phyloP scores from a whole-genome alignment of 1,139 yeast genomes.

The Blastobotrys aristatus region DNA sequence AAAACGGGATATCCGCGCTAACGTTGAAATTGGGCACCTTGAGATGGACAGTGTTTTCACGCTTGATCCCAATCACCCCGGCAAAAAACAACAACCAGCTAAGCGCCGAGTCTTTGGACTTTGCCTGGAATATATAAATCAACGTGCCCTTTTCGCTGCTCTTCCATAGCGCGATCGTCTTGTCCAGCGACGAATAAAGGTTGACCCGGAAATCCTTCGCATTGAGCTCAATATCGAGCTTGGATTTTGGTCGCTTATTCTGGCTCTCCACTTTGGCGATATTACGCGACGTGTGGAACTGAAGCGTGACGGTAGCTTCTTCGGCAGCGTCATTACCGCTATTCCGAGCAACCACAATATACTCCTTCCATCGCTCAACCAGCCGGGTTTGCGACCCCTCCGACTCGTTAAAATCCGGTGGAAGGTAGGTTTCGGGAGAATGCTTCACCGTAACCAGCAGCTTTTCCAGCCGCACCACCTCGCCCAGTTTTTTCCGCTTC shows the following conservation, averaged over 20 bases:
- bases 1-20: conserved; percentile 39
- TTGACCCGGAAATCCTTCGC: conserved; percentile 38
- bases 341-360: conserved; percentile 58
- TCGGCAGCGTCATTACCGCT: conserved; percentile 48
- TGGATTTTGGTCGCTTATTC: conserved; percentile 28
- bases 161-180: conserved; percentile 54
- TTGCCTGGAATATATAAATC: conserved; percentile 52
- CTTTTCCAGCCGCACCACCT: conserved; percentile 57
- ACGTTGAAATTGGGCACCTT: conserved; percentile 48
- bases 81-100: conserved; percentile 61
- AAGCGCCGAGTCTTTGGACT: conserved; percentile 44
- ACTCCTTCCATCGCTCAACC: conserved; percentile 73
- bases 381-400: conserved; percentile 48
- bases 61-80: conserved; percentile 37
- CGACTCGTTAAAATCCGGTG: conserved; percentile 40
- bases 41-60: conserved; percentile 34
- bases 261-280: conserved; percentile 34
- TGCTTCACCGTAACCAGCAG: conserved; percentile 58
- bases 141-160: conserved; percentile 24
- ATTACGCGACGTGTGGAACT: conserved; percentile 51
- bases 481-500: conserved; percentile 43
- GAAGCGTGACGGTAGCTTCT: conserved; percentile 40
- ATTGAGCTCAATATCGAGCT: conserved; percentile 23
- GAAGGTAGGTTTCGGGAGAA: conserved; percentile 29
- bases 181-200: conserved; percentile 64